These are phyloP conservation scores for Kernera saxatilis DNA, from an alignment of 345 rosid genomes.

Conservation along the genomic window DNA sequence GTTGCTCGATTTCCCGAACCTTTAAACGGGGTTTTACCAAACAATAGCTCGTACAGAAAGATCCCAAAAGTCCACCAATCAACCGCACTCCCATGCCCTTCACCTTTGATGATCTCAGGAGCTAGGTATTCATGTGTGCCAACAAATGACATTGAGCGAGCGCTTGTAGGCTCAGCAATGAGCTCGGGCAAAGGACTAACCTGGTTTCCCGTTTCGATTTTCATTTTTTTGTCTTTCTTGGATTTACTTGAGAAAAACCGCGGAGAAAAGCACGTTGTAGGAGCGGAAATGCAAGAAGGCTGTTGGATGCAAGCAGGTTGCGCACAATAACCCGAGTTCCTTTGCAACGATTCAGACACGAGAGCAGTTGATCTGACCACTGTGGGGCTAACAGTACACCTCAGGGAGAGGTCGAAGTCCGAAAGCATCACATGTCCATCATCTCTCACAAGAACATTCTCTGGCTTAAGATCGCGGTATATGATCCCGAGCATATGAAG, in stretches of 20 bases:
- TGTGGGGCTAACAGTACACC: slow-evolving; percentile 54
- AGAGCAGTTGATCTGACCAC: slow-evolving; percentile 44
- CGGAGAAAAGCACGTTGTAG: slow-evolving; percentile 56
- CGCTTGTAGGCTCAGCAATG: slow-evolving; percentile 81
- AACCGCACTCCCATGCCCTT: slow-evolving; percentile 85
- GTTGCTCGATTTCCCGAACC: slow-evolving; percentile 80
- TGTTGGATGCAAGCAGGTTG: slow-evolving; percentile 63
- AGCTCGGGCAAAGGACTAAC: slow-evolving; percentile 73
- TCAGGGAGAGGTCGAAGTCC: slow-evolving; percentile 77
- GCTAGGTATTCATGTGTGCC: slow-evolving; percentile 86
- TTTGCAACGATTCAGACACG: slow-evolving; percentile 38
- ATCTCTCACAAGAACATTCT: slow-evolving; percentile 82
- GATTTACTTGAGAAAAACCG: slow-evolving; percentile 51
- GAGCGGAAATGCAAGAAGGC: slow-evolving; percentile 56
- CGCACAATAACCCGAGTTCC: slow-evolving; percentile 43
- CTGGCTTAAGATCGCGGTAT: slow-evolving; percentile 81
- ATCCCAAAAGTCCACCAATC: slow-evolving; percentile 91
- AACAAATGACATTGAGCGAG: slow-evolving; percentile 84
- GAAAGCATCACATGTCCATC: slow-evolving; percentile 90
- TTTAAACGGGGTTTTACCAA: slow-evolving; percentile 81
- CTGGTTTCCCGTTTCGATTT: slow-evolving; percentile 50
- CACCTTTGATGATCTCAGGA: slow-evolving; percentile 75
- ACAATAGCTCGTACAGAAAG: slow-evolving; percentile 68
- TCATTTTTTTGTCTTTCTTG: slow-evolving; percentile 48
- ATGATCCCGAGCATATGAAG: slow-evolving; percentile 85